Evolutionary conservation across 176 grass and related monocot genomes (phyloP).

Genomic region (Chrysopogon serrulatus): DNA sequence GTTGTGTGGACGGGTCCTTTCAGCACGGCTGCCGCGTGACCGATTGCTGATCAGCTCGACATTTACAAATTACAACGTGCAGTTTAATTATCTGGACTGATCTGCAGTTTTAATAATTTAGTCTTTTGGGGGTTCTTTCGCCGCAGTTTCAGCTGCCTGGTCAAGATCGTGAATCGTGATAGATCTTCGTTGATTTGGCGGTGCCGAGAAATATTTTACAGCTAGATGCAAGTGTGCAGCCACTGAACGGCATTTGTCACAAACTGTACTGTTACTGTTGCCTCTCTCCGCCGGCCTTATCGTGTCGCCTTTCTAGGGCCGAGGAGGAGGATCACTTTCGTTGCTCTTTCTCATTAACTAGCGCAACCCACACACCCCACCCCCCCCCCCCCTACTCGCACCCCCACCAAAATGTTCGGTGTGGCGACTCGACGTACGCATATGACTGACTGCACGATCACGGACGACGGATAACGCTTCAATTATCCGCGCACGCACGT

Average conservation of each 20-base stretch:
- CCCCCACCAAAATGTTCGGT: not conserved
- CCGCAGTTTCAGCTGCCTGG: not conserved
- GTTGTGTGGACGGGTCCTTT: no score
- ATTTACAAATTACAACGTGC: not conserved
- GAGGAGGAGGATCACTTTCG: not conserved
- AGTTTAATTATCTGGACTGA: not conserved
- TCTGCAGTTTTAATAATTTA: not conserved
- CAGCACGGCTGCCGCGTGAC: no score
- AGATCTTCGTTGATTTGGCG: not conserved
- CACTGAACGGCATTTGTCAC: not conserved
- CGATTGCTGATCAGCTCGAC: not conserved
- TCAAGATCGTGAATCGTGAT: not conserved
- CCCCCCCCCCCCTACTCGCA: not conserved
- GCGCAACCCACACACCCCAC: no score
- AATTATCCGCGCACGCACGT: not conserved
- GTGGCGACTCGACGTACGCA: conserved; percentile 8
- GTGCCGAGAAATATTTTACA: not conserved
- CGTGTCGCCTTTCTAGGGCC: not conserved
- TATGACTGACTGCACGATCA: not conserved
- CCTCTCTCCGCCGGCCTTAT: not conserved
- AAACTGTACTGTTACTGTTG: not conserved
- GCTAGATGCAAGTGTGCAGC: no score
- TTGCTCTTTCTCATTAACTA: not conserved
- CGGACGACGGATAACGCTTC: not conserved
- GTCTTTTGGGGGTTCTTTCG: not conserved